Evolutionary conservation across 768 basidiomycete species (phyloP).

Genomic region (Rhodotorula paludigena): DNA sequence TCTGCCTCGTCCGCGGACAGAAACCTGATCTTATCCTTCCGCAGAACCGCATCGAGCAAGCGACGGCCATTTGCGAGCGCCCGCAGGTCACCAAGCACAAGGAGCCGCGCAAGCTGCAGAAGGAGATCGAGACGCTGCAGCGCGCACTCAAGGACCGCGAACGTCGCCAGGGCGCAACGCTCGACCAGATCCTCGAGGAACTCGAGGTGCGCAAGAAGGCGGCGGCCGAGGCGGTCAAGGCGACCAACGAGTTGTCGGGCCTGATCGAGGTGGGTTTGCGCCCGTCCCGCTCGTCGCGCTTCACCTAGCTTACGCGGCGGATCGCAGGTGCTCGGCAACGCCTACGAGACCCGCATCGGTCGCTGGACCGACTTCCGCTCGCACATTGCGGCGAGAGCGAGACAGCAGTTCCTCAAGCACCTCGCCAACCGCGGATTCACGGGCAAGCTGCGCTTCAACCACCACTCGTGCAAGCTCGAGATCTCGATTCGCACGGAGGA

Average conservation of each 20-base stretch:
- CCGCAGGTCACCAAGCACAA: constrained; percentile 48
- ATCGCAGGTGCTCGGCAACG: constrained; percentile 60
- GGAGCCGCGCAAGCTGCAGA: constrained; percentile 49
- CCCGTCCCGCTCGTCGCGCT: too few species aligned
- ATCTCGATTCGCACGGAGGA: constrained; percentile 47
- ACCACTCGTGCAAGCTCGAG: constrained; percentile 65
- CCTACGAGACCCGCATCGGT: constrained; percentile 61
- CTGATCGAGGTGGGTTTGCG: constrained; percentile 35
- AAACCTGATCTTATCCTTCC: background rate
- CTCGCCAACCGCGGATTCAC: constrained; percentile 66
- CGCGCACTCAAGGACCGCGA: constrained; percentile 64
- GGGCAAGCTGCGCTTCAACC: constrained; percentile 65
- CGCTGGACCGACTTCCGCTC: constrained; percentile 84
- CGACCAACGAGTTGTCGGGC: constrained; percentile 54
- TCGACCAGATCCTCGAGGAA: constrained; percentile 70
- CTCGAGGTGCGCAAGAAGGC: constrained; percentile 62
- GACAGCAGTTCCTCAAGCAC: constrained; percentile 62
- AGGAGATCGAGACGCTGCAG: constrained; percentile 61
- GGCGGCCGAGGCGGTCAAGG: constrained; percentile 59
- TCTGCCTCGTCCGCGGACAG: constrained; percentile 2
- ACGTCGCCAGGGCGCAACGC: constrained; percentile 66
- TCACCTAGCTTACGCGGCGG: background rate
- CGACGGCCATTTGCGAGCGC: constrained; percentile 58
- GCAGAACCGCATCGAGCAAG: constrained; percentile 64
- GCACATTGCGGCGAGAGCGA: constrained; percentile 82